Base-by-base conservation (phyloP, 2,329 filamentous ascomycete genomes). In the Sporothrix dimorphospora region DNA sequence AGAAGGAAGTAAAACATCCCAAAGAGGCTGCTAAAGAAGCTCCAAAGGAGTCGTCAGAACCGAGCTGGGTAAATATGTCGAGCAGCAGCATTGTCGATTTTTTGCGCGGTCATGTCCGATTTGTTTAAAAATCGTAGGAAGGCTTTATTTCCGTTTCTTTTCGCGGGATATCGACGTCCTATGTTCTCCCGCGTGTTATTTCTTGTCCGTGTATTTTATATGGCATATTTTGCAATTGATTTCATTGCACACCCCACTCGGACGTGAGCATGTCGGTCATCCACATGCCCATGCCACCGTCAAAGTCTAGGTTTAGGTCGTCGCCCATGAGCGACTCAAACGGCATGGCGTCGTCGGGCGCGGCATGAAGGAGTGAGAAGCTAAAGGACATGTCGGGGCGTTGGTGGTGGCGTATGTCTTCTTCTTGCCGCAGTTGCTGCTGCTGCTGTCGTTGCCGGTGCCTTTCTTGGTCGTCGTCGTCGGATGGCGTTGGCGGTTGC, bases 71-170 rank as follows among this genome's bases (percentile, higher is more conserved):
- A 2, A 57, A 70, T 4, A 69, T 73, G 1, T 76, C 77, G 47
- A 75, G 78, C 27, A 72, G 72, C 4, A 76, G 75, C 8, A 57
- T 79, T 65, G 74, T 79, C 45, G 75, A 79, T 49, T 75, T 78
- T 53, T 72, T 80, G 16, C 75, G 78, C 1, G 75, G 75, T 1
- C 72, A 73, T 69, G 75, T 76, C 19, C 73, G 72, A n/a, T 76
- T 76, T 74, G 72, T 76, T 9, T 76, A 34, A 72, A 5, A 9
- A 7, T 30, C 12, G 27, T 34, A 47, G 4, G 16, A 19, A 0
- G 34, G 57, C 4, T 27, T 42, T 40, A 4, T 27, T 42, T 40
- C 47, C 14, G 3, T 51, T 27, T 19, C 40, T 24, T 21, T 9
- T 45, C 9, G 27, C 40, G n/a, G 21, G 51, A n/a, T 68, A 63